Evolutionary conservation across 2,329 filamentous ascomycete species (phyloP), one percentile per base, ranked within the genome.

Genomic region (Trichophyton schoenleinii): DNA sequence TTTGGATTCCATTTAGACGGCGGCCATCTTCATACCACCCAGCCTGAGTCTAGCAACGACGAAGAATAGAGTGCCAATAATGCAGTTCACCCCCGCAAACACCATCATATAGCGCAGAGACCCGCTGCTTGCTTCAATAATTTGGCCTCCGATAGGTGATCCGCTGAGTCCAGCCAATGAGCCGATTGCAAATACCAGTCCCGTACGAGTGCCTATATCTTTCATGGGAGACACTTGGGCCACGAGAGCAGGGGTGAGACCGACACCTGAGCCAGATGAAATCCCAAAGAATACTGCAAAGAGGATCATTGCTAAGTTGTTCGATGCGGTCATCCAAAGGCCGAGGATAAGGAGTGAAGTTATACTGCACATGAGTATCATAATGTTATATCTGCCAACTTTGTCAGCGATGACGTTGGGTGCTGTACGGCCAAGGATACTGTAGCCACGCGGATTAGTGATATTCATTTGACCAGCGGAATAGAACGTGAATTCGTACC

Each of bases 151-250:
- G n/a, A 58, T 38, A 22, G 55, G 55, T 13, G 55, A 25, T 28
- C 55, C 55, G 11, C 34, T 58, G 15, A 58, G 28, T n/a, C 34
- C 34, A 31, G 20, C 34, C 7, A 58, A 22, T 9, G 55, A 58
- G 7, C 55, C 55, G 8, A 44, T 44, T n/a, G 34, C 55, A 58
- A 58, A 44, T 15, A 28, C n/a, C 9, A 44, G 8, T 15, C 55
- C 55, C 6, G 55, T 58, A 4, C 55, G 55, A 42, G 22, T 31
- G 2, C 55, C 55, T 38, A 58, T 58, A 2, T 58, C 55, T 34
- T 58, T 44, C 13, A 58, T 58, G 20, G 55, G 55, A 3, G 55
- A 58, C 13, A 58, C 28, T 22, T 58, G 55, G n/a, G 55, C 55
- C 5, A 38, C 34, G n/a, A 44, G 34, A 6, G 38, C 55, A 11